Evolutionary conservation across 1,139 yeast species (phyloP).

Genomic region (Suhomyces bokatorum): DNA sequence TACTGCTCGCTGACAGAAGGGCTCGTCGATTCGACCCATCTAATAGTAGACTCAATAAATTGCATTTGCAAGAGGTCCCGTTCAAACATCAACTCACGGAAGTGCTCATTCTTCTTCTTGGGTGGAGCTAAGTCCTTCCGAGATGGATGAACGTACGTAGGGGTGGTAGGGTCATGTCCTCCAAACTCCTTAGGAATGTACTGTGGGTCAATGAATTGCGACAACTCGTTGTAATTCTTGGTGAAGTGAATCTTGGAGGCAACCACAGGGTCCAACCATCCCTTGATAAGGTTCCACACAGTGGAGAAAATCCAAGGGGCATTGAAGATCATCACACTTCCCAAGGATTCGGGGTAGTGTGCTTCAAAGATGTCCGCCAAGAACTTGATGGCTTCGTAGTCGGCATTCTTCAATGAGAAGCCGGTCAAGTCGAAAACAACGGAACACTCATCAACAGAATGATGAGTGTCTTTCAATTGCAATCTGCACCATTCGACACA

Average conservation of each 20-base stretch:
- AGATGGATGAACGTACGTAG: conserved; percentile 33
- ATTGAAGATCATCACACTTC: conserved; percentile 40
- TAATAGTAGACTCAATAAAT: conserved; percentile 38
- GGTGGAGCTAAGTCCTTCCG: conserved; percentile 31
- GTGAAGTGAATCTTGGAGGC: conserved; percentile 48
- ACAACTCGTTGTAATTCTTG: conserved; percentile 38
- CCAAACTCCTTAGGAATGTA: conserved; percentile 44
- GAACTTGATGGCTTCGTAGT: conserved; percentile 44
- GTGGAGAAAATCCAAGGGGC: conserved; percentile 55
- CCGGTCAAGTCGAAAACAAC: conserved; percentile 50
- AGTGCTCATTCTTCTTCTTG: conserved; percentile 31
- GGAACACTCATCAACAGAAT: conserved; percentile 39
- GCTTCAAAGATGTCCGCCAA: conserved; percentile 49
- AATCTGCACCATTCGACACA: conserved; percentile 45
- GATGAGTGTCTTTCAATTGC: conserved; percentile 36
- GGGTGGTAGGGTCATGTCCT: conserved; percentile 34
- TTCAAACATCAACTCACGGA: conserved; percentile 29
- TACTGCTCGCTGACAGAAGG: conserved; percentile 41
- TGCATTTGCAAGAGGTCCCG: conserved; percentile 34
- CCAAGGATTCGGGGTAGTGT: conserved; percentile 51
- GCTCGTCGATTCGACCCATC: conserved; percentile 46
- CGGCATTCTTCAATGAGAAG: conserved; percentile 48
- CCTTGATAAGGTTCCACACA: conserved; percentile 47
- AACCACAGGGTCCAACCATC: conserved; percentile 50
- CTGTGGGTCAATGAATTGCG: conserved; percentile 32